phyloP scores from a whole-genome alignment of 2,329 filamentous ascomycete species.

The Daldinia eschscholtzii region DNA sequence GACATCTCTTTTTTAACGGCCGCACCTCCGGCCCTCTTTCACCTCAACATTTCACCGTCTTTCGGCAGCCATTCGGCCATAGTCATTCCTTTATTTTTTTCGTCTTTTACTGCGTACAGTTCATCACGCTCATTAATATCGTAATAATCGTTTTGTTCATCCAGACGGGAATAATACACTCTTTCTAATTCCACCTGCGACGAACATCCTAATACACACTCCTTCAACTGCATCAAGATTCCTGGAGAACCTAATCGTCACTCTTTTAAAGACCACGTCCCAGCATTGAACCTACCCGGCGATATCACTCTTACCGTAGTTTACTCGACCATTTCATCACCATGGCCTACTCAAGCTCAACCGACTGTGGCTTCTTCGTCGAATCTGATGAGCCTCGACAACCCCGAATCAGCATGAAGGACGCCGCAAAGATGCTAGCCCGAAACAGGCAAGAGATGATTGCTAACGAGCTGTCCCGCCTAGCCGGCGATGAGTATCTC shows the following conservation, averaged over 20 bases:
- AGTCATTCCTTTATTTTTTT: conserved; percentile 70
- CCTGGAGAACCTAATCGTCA: conserved; percentile 65
- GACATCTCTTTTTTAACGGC: conserved; percentile 61
- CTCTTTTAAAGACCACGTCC: conserved; percentile 55
- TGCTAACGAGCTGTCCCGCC: conserved; percentile 86
- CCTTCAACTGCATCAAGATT: conserved; percentile 58
- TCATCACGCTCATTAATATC: conserved; percentile 71
- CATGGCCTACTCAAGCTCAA: conserved; percentile 61
- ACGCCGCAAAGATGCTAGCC: conserved; percentile 82
- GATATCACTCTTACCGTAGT: conserved; percentile 50
- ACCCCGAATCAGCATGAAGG: conserved; percentile 75
- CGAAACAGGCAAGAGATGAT: conserved; percentile 89
- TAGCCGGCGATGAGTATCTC: conserved; percentile 90
- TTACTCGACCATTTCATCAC: conserved; percentile 50
- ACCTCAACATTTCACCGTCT: conserved; percentile 55
- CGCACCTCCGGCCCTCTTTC: conserved; percentile 60
- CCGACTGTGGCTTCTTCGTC: conserved; percentile 66
- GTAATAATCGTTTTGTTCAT: conserved; percentile 64
- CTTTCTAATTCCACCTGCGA: conserved; percentile 55
- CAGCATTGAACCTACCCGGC: conserved; percentile 47
- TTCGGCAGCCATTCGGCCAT: conserved; percentile 63
- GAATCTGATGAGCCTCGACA: conserved; percentile 66
- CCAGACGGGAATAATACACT: conserved; percentile 60
- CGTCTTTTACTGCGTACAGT: conserved; percentile 56
- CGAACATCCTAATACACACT: conserved; percentile 54